These are phyloP conservation scores for Colletotrichum acutatum DNA, from an alignment of 2,329 filamentous ascomycete genomes.

Conservation along the genomic window DNA sequence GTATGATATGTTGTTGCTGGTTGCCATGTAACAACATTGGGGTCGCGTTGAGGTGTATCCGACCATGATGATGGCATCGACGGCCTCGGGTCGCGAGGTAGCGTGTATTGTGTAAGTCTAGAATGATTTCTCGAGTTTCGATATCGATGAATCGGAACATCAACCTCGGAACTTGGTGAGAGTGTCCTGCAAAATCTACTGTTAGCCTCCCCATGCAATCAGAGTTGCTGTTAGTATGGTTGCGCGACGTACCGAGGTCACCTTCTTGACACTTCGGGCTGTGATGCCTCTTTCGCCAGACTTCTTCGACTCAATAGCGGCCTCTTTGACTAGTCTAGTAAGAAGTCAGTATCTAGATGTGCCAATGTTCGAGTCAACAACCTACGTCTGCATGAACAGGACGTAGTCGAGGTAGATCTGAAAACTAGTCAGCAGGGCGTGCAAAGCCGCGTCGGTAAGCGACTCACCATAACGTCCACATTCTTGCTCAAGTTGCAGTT, in stretches of 20 bases:
- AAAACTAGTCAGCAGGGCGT: slow-evolving; percentile 40
- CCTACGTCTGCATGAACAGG: slow-evolving; percentile 78
- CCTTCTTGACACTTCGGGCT: slow-evolving; percentile 81
- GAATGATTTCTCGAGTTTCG: not conserved
- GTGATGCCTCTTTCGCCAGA: slow-evolving; percentile 78
- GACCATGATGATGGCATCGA: not conserved
- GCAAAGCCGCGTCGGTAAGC: slow-evolving; percentile 33
- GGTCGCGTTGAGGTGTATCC: not conserved
- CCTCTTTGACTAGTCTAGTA: slow-evolving; percentile 75
- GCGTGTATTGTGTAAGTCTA: not conserved
- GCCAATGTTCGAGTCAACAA: not conserved
- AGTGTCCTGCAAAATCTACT: slow-evolving; percentile 60
- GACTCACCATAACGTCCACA: slow-evolving; percentile 81
- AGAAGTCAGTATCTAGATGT: slow-evolving; percentile 14
- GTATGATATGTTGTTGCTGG: not conserved
- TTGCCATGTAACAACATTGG: not conserved
- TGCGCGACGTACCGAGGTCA: slow-evolving; percentile 71
- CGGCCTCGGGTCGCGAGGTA: not conserved
- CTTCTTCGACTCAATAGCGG: slow-evolving; percentile 79
- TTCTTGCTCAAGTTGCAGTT: slow-evolving; percentile 85
- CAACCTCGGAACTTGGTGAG: slow-evolving; percentile 74
- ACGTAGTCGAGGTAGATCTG: slow-evolving; percentile 89
- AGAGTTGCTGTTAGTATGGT: not conserved
- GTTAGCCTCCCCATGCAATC: not conserved
- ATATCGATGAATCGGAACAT: not conserved